Evolutionary conservation across 2,329 filamentous ascomycete species (phyloP).

Genomic region (Ceratocystis huliohia): DNA sequence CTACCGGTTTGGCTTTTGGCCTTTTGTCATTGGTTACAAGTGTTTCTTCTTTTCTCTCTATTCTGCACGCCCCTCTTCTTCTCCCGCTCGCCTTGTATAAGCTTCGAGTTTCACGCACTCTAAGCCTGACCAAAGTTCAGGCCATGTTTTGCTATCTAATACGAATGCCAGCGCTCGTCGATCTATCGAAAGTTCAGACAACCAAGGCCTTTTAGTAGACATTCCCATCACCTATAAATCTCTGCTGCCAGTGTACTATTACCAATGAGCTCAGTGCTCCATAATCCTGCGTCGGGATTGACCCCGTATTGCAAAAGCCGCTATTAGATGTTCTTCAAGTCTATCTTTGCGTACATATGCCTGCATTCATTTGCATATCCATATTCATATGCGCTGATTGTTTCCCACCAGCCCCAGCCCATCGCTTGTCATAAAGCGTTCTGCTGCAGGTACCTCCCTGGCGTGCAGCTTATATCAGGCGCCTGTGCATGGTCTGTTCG

Average conservation of each 20-base stretch:
- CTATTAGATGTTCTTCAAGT: neutral
- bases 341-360: neutral
- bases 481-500: neutral
- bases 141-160: too few relatives aligned
- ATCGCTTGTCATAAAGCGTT: neutral
- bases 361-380: neutral
- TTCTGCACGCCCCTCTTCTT: neutral
- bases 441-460: conserved; percentile 10
- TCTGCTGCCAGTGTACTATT: too few relatives aligned
- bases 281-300: too few relatives aligned
- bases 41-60: neutral
- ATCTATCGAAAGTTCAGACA: neutral
- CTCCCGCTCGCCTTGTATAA: neutral
- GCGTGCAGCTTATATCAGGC: neutral
- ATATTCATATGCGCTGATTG: neutral
- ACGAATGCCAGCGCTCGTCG: too few relatives aligned
- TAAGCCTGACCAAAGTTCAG: too few relatives aligned
- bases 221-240: too few relatives aligned
- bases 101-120: neutral
- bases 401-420: neutral
- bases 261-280: too few relatives aligned
- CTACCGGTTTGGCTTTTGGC: neutral
- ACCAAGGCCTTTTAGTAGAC: neutral
- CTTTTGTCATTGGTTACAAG: neutral
- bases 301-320: too few relatives aligned